Conservation (phyloP, 495 filamentous ascomycete species). For the Xylaria scruposa region DNA sequence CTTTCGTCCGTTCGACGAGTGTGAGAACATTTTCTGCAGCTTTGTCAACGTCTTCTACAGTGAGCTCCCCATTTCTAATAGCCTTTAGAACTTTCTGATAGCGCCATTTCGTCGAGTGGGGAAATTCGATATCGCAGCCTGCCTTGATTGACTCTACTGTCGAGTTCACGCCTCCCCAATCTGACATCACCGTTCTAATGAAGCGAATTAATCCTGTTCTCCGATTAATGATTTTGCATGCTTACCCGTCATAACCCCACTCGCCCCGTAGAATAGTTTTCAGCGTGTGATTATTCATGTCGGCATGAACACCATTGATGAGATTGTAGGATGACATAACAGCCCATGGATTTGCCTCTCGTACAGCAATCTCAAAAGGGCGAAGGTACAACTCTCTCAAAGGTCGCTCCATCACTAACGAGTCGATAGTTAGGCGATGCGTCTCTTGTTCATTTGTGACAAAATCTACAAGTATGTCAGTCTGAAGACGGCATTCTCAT, state of each 20-base stretch:
- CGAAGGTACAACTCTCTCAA: conserved; percentile 82
- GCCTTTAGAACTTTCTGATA: conserved; percentile 69
- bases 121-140: conserved; percentile 82
- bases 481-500: conserved; percentile 11
- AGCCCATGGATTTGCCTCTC: conserved; percentile 79
- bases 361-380: conserved; percentile 81
- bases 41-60: conserved; percentile 51
- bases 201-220: conserved; percentile 30
- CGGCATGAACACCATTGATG: conserved; percentile 79
- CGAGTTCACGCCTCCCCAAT: conserved; percentile 77
- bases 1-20: conserved; percentile 68
- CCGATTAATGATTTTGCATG: conserved; percentile 22
- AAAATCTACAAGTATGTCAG: conserved; percentile 62
- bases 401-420: conserved; percentile 72
- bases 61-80: conserved; percentile 66
- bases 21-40: conserved; percentile 70
- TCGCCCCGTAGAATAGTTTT: conserved; percentile 77
- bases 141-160: conserved; percentile 73
- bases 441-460: conserved; percentile 88
- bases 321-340: conserved; percentile 88
- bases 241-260: conserved; percentile 75
- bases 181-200: conserved; percentile 70
- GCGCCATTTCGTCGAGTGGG: conserved; percentile 73
- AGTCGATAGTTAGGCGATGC: conserved; percentile 74
- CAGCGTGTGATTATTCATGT: conserved; percentile 73